Evolutionary conservation across 208 protist species (phyloP).

Genomic region (Crithidia thermophila): DNA sequence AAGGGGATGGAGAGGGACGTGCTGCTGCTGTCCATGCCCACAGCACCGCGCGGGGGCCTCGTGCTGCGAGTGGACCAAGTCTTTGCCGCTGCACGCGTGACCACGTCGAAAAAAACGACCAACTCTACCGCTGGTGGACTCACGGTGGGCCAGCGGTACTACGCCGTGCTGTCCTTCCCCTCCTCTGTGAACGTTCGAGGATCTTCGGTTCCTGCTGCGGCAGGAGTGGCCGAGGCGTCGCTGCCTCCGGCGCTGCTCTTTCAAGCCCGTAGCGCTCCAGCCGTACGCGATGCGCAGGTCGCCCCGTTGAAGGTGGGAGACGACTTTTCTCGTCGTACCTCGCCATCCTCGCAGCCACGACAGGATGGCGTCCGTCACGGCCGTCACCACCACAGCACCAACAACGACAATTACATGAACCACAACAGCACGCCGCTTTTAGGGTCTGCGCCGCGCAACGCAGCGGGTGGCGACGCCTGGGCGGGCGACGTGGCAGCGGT

Average conservation of each 20-base stretch:
- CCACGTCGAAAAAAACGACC: no score
- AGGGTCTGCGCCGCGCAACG: not conserved
- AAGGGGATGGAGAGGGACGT: not conserved
- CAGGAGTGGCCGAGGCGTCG: no score
- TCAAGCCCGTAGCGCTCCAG: not conserved
- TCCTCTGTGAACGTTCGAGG: not conserved
- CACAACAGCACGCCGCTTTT: no score
- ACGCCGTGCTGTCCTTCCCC: not conserved
- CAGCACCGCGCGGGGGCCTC: slow-evolving; percentile 1
- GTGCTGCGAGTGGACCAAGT: slow-evolving; percentile 1
- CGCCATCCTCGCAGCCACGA: not conserved
- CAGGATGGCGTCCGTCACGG: no score
- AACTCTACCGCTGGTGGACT: not conserved
- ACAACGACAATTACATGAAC: no score
- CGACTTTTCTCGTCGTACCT: not conserved
- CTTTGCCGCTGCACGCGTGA: no score
- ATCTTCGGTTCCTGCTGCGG: not conserved
- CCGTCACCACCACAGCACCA: no score
- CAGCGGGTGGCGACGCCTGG: not conserved
- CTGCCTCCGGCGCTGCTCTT: not conserved
- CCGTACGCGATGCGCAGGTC: not conserved
- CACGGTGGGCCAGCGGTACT: not conserved
- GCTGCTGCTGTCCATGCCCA: slow-evolving; percentile 6
- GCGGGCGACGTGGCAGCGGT: not conserved
- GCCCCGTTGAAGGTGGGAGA: not conserved